Base-by-base conservation (phyloP, 106 monocot genomes). In the Cymbidium sinense region DNA sequence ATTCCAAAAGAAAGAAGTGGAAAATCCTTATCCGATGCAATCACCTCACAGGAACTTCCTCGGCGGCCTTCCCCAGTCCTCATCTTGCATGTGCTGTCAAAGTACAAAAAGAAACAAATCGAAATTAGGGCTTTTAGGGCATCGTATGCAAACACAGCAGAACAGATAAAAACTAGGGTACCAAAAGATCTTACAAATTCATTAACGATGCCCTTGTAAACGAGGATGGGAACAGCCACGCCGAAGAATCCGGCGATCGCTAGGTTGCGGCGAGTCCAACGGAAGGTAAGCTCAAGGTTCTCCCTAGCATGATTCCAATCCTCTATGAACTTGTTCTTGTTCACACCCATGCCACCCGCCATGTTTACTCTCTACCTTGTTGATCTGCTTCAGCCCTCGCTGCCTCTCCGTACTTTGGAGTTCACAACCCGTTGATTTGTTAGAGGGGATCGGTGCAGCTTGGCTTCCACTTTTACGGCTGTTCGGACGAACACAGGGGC, bases 281-380 rank as follows among this genome's bases (percentile, higher is more conserved):
- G 90, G 81, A 96, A 96, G 84, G 91, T 93, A 64, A 88, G 70
- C 89, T 96, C 93, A 13, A 96, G 89, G 50, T 96, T 93, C 84
- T 93, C 93, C 17, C 96, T 67, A 20, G 83, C 96, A 19, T 89
- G 81, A 88, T 83, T 88, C 93, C 93, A 96, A 20, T 93, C 91
- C 85, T 96, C 96, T 64, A 96, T 87, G 87, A 77, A 88, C 77
- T 79, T 82, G 96, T 96, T 93, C 84, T 84, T 87, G 79, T 89
- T 89, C 75, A 93, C 96, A 77, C 89, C 96, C 96, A 96, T 96
- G n/a, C 96, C 96, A 73, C 96, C 96, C 8, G 84, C 95, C 95
- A 95, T 95, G 58, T 74, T 51, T 62, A 7, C 76, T 50, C 71
- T 37, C 6, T 71, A 67, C 2, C 30, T 33, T 67, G 28, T 17